Evolutionary conservation across 495 filamentous ascomycete species (phyloP), one percentile per base, ranked within the genome.

Genomic region (Aspergillus bertholletiae): DNA sequence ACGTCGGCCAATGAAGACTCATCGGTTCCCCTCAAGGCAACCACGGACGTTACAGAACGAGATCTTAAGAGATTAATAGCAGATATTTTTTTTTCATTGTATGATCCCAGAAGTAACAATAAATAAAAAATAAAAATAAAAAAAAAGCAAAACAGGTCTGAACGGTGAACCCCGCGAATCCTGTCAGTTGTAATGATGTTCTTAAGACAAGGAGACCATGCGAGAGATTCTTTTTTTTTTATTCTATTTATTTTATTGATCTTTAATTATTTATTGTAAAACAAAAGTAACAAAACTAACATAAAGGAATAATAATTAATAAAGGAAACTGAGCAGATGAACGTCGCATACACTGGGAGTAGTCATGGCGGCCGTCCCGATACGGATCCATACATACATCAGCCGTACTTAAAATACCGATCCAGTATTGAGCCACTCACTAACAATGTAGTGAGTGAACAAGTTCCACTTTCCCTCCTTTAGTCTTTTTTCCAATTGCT

Each of bases 381-480:
- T 43, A 43, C 39, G 18, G 9, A 43, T 8, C 17, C 1, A 22
- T 43, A 43, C 34, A n/a, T 37, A 22, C 39, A 3, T 12, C 34
- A 37, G 11, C 37, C 18, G 20, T 43, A 43, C 39, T 1, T 2
- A 22, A 22, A 43, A 43, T 49, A 49, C 46, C 46, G 46, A 49
- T 49, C 46, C 46, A 49, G 46, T 35, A 49, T 28, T 26, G 53
- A 24, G 45, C 46, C 45, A 27, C 22, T 55, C 9, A 22, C 39
- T 43, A 46, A 46, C 46, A 21, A 43, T 56, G 34, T n/a, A 24
- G 32, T 34, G 26, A 43, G 2, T 43, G 37, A 48, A 22, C 27
- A 4, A 55, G 54, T 58, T 61, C 65, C 60, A 59, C 53, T 53
- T 59, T 57, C 51, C 53, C 41, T 55, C 39, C 50, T 49, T 60